Evolutionary conservation across 2,329 filamentous ascomycete species (phyloP), one percentile per base, ranked within the genome.

Genomic region (Pseudogymnoascus sp.): DNA sequence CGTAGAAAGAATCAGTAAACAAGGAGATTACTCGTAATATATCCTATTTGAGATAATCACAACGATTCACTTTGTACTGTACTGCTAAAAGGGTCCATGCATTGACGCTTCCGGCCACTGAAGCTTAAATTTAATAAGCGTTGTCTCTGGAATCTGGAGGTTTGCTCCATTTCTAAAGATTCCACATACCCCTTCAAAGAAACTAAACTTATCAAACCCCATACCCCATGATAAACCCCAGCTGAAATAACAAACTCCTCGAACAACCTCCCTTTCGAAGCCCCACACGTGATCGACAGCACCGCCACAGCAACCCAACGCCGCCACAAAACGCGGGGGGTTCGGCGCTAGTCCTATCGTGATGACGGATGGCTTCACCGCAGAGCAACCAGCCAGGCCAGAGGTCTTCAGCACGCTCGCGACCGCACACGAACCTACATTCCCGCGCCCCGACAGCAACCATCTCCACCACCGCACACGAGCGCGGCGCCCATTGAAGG

Each of bases 391-490:
- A 18, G 19, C 45, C 45, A 52, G 26, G 26, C 45, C 45, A 52
- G 15, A 18, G 45, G 45, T 52, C 45, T 30, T 52, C 26, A 52
- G 45, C 23, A 52, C 45, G n/a, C 45, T 52, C 45, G 45, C 45
- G 45, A 52, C 26, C 12, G 3, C n/a, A 28, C 26, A 3, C n/a
- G 9, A 15, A 52, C 18, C 28, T 58, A 10, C 37, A 35, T 21
- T 23, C n/a, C 33, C 35, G 30, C 28, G 34, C 13, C 13, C 26
- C 9, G 33, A n/a, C 3, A 45, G 41, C 28, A 34, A 41, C 35
- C 39, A 35, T 45, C 63, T 59, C 63, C 21, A 59, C 26, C 15
- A 30, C 62, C 9, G 63, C 65, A 41, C 26, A 52, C 26, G 45
- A 52, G 23, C 45, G 26, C 23, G 45, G 45, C 26, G 45, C 4